These are phyloP conservation scores for Rhodomyrtus psidioides DNA, from an alignment of 441 rosid genomes.

Conservation along the genomic window DNA sequence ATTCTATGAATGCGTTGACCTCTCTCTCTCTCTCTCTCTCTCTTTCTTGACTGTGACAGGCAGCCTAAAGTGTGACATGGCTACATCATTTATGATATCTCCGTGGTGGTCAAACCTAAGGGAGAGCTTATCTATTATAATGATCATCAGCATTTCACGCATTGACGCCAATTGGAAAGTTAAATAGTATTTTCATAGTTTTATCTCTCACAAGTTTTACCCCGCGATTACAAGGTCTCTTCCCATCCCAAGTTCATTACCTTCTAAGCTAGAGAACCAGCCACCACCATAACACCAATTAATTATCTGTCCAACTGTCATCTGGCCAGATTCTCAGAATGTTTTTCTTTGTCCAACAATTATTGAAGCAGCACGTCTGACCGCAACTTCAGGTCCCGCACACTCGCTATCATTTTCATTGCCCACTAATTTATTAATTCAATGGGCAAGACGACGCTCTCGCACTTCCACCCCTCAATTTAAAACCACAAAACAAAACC, in stretches of 20 bases:
- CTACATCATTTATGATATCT: not conserved
- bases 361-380: not conserved
- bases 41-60: constrained; percentile 9
- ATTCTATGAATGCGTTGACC: constrained; percentile 23
- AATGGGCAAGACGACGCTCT: not conserved
- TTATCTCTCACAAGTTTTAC: not conserved
- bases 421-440: not conserved
- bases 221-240: not conserved
- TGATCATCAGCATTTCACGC: not conserved
- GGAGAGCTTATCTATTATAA: not conserved
- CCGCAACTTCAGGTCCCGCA: not conserved
- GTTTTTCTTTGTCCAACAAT: not conserved
- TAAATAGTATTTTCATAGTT: not conserved
- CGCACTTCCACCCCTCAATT: not conserved
- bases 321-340: not conserved
- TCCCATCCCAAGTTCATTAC: not conserved
- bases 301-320: not conserved
- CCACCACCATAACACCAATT: not conserved
- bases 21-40: not conserved
- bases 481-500: not conserved
- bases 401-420: not conserved
- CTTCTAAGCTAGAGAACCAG: not conserved
- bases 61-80: constrained; percentile 6
- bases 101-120: constrained; percentile 10
- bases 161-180: not conserved